A percentile compares a stretch with the other conserved stretches of the same genome.
phyloP scores from a whole-genome alignment of 768 basidiomycete genomes.

The Gautieria morchelliformis region DNA sequence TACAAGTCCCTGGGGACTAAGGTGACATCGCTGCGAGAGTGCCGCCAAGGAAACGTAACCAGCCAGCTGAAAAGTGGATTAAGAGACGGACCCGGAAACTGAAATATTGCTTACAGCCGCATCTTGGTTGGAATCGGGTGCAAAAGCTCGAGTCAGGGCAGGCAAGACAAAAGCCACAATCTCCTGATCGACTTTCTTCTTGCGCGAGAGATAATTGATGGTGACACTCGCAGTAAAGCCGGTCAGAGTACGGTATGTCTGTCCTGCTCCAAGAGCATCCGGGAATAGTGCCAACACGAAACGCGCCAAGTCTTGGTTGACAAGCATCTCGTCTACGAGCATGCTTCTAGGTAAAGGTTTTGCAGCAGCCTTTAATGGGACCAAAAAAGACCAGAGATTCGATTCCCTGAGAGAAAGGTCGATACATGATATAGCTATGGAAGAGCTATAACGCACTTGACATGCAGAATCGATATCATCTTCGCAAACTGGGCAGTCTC shows the following conservation, averaged over 20 bases:
- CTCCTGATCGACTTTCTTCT: slow-evolving; percentile 52
- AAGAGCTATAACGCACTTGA: slow-evolving; percentile 39
- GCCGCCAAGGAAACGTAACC: slow-evolving; percentile 65
- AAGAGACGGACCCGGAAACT: background rate
- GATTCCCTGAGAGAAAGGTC: slow-evolving; percentile 34
- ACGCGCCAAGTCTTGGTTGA: slow-evolving; percentile 59
- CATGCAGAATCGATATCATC: slow-evolving; percentile 78
- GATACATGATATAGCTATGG: background rate
- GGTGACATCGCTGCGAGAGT: slow-evolving; percentile 53
- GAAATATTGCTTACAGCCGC: background rate
- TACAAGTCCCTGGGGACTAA: slow-evolving; percentile 51
- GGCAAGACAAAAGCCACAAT: slow-evolving; percentile 56
- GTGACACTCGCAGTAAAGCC: slow-evolving; percentile 76
- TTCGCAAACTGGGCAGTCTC: slow-evolving; percentile 92
- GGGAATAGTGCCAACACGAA: slow-evolving; percentile 63
- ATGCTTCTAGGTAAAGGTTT: slow-evolving; percentile 63
- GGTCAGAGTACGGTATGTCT: slow-evolving; percentile 57
- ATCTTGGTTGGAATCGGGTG: slow-evolving; percentile 45
- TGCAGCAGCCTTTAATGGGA: slow-evolving; percentile 67
- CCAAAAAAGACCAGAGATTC: slow-evolving; percentile 58
- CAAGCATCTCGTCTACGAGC: slow-evolving; percentile 70
- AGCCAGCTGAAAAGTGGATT: slow-evolving; percentile 40
- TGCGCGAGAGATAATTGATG: slow-evolving; percentile 66
- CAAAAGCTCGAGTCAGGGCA: slow-evolving; percentile 48
- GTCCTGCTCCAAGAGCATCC: slow-evolving; percentile 27